phyloP scores from a whole-genome alignment of 352 stramenopile species.

The Aphanomyces cochlioides region DNA sequence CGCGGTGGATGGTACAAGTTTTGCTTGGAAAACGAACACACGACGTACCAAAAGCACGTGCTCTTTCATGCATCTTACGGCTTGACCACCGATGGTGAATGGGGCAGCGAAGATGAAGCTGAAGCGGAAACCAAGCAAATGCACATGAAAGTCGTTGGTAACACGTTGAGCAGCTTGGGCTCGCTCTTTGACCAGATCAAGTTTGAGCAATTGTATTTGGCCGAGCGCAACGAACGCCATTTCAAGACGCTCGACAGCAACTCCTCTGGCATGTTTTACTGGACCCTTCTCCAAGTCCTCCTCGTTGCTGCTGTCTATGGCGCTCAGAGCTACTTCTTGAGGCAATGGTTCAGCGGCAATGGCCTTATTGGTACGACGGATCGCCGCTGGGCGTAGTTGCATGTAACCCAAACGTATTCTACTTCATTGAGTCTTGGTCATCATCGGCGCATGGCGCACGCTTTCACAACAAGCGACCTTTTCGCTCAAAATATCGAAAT shows the following conservation, averaged over 20 bases:
- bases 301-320: conserved; percentile 69
- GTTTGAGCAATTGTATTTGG: conserved; percentile 78
- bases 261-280: conserved; percentile 71
- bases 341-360: conserved; percentile 83
- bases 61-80: conserved; percentile 82
- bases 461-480: too few relatives aligned
- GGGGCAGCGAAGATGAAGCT: conserved; percentile 70
- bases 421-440: neutral
- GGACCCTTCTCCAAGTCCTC: conserved; percentile 64
- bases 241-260: conserved; percentile 73
- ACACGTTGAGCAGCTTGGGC: conserved; percentile 55
- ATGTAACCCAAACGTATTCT: neutral
- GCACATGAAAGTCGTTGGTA: conserved; percentile 61
- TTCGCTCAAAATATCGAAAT: too few relatives aligned
- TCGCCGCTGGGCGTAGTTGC: conserved; percentile 63
- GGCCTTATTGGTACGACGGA: conserved; percentile 46
- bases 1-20: conserved; percentile 84
- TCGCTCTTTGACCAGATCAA: conserved; percentile 65
- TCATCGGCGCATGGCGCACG: too few relatives aligned
- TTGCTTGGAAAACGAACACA: conserved; percentile 75
- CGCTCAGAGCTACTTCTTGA: conserved; percentile 66
- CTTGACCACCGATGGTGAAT: conserved; percentile 66
- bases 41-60: conserved; percentile 59
- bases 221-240: conserved; percentile 59
- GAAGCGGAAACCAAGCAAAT: conserved; percentile 62